Base-by-base conservation (phyloP, 2,329 filamentous ascomycete genomes). In the Beauveria pseudobassiana region DNA sequence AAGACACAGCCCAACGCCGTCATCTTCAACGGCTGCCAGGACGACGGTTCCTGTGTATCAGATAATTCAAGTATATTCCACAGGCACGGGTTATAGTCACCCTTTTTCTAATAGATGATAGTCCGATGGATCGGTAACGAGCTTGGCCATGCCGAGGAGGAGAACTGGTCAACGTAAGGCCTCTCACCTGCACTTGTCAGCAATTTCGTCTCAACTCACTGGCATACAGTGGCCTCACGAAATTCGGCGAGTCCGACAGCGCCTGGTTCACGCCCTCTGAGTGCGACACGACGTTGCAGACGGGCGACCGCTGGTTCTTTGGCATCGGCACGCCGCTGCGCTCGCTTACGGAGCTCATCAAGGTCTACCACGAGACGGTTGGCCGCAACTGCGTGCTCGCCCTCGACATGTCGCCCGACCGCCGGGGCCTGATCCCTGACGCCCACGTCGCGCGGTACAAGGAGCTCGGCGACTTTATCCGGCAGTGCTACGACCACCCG, bases 301-400 rank as follows among this genome's bases (percentile, higher is more conserved):
- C 65, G 2, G 42, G 63, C 3, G 64, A 64, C 51, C 65, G 68
- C 30, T 69, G 68, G 68, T 69, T 69, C 62, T 69, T 63, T 45
- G 68, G 68, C 4, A 59, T 64, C 20, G 51, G 64, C n/a, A 63
- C 66, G 30, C 64, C 67, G 5, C 54, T 69, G 16, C 64, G 66
- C 14, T 63, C 65, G 24, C 59, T 69, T 38, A 43, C 61, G 2
- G 68, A 68, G 57, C 64, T 69, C 53, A 63, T 69, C 12, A 64
- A 65, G 53, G 68, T 69, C 34, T 69, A 69, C 30, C 68, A 69
- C 58, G 64, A 63, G 18, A 65, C 65, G 1, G 66, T 69, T 20
- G 68, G 68, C 38, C 65, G 65, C 5, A 69, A 69, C 46, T 69
- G 68, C 53, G 61, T 69, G 16, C 60, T 69, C 3, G 66, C 68